Evolutionary conservation across 371 early-diverging fungal genomes (phyloP), one percentile per base, ranked within the genome.

Genomic region (Apophysomyces sp.): DNA sequence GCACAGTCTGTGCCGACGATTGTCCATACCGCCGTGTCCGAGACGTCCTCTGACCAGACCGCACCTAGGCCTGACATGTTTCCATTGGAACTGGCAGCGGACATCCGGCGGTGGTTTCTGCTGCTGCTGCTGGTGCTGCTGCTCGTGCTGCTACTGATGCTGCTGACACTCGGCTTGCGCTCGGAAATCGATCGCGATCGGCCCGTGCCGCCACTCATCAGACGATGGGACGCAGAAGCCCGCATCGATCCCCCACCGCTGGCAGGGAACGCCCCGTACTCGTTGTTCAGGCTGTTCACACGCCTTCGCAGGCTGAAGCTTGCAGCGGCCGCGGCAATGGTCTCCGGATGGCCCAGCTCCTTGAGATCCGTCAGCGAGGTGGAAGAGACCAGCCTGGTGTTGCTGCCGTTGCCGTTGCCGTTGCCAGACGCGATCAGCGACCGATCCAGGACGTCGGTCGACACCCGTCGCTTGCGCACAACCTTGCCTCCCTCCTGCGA

Each of bases 21-120:
- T 3, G 94, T 94, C 94, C 94, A 94, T 0, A 94, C 92, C 0
- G 92, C 89, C 4, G 86, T 83, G 76, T 94, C 94, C 1, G 90
- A 88, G 6, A 94, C 92, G 70, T 94, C 93, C 69, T 92, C 91
- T 24, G 81, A 79, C 93, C 93, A 92, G 52, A 80, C 76, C 8
- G 84, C 75, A 21, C 83, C 79, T 13, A 53, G 28, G 9, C 12
- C 29, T 7, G 27, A 13, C 31, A 31, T 24, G 60, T 62, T 37
- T 52, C 36, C 16, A 57, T 60, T 26, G 55, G 60, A 60, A 66
- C 58, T 68, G 52, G 62, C 67, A 58, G 44, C 40, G 37, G 49
- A 44, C 49, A 44, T 44, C n/a, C 49, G 49, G 4, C 49, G 49
- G 4, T 44, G 49, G 0, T 44, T 4, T 11, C 49, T 52, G 12